Evolutionary conservation across 2,329 filamentous ascomycete genomes (phyloP).

Genomic region (Diplodia corticola): DNA sequence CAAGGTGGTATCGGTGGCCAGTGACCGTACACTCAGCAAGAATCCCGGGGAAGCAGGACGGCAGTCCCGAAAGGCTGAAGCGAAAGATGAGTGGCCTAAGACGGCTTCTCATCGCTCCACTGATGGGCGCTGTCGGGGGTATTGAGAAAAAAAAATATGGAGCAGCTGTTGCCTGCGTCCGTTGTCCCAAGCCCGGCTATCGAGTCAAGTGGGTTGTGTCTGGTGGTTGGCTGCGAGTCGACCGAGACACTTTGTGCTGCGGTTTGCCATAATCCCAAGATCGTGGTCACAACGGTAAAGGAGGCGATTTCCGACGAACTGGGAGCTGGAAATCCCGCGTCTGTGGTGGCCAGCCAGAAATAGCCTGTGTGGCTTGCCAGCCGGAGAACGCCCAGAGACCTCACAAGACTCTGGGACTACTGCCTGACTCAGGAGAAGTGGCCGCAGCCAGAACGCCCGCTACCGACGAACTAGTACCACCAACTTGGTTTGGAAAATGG

Average conservation of each 20-base stretch:
- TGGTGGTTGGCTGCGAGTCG: slow-evolving; percentile 2
- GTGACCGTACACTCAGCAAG: not conserved
- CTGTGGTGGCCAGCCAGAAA: not conserved
- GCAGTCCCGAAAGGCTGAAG: not conserved
- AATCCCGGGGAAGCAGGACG: not conserved
- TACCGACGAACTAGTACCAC: not conserved
- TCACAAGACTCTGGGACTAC: not conserved
- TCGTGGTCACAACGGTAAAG: not conserved
- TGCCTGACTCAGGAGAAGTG: slow-evolving; percentile 6
- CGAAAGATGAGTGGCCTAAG: not conserved
- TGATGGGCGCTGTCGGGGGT: not conserved
- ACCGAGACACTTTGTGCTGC: slow-evolving; percentile 5
- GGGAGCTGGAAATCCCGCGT: not conserved
- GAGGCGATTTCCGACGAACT: slow-evolving; percentile 4
- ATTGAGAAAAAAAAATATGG: not conserved
- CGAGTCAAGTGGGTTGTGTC: not conserved
- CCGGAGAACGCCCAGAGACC: not conserved
- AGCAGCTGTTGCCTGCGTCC: slow-evolving; percentile 6
- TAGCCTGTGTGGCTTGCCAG: not conserved
- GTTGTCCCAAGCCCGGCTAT: not conserved
- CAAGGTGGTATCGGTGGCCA: not conserved
- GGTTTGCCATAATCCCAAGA: slow-evolving; percentile 3
- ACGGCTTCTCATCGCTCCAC: not conserved
- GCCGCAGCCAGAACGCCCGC: not conserved
- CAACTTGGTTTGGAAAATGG: slow-evolving; percentile 9